Evolutionary conservation across 805 yeast species (phyloP), one percentile per base, ranked within the genome.

Genomic region (Sugiyamaella qingdaonensis): DNA sequence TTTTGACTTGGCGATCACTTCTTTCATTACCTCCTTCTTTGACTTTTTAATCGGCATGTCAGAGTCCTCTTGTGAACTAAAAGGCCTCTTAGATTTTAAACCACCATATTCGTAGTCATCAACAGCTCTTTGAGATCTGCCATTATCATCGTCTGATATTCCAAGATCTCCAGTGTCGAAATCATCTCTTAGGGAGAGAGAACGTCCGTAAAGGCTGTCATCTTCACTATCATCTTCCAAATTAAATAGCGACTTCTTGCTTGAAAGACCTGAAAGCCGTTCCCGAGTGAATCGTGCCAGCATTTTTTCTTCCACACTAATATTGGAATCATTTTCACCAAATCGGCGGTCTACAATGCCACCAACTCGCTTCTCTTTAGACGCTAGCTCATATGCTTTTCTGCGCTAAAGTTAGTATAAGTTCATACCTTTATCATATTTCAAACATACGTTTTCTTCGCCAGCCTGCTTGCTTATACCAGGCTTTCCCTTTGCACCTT

Each of bases 251-350:
- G 76, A 73, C 60, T 78, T 83, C 19, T 31, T 48, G n/a, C 18
- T 24, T 13, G 34, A 35, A 9, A 46, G 43, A 11, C 51, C 33
- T 27, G 44, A 29, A 42, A 54, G 47, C 66, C 87, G 78, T 73
- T 92, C 98, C 53, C 85, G 81, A 2, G 97, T 88, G 73, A 89
- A 94, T 73, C 99, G 83, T 65, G 86, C 96, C 71, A 94, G 79
- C 96, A 90, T 90, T 68, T 86, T 88, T 61, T 94, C 97, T 69
- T 94, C 98, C 10, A 83, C 83, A n/a, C 85, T 79, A 74, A 94
- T 64, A 46, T 74, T 68, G 7, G 74, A 68, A 68, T 88, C 85
- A 58, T 80, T 79, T 65, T 94, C 99, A 67, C 99, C 99, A 68
- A 94, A 92, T 71, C 97, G 81, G 60, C 90, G 78, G 73, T 94